Evolutionary conservation across 495 filamentous ascomycete species (phyloP).

Genomic region (Hypoxylon perforatum): DNA sequence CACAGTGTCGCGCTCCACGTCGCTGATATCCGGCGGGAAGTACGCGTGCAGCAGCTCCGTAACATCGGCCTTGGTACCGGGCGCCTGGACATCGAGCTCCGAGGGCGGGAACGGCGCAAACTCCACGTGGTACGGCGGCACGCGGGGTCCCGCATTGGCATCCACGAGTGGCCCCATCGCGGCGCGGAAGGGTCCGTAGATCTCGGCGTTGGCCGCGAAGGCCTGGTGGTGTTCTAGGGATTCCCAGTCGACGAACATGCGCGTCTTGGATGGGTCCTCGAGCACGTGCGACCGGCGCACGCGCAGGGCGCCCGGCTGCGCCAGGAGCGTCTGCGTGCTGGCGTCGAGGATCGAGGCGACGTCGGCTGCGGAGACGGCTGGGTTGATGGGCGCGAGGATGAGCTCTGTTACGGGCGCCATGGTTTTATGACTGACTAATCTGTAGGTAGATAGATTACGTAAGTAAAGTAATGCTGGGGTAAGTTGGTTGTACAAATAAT

Average conservation of each 20-base stretch:
- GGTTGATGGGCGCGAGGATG: conserved; percentile 18
- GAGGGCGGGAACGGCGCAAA: conserved; percentile 17
- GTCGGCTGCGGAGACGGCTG: conserved; percentile 5
- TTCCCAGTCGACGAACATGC: conserved; percentile 40
- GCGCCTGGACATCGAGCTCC: not conserved
- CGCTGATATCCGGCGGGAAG: conserved; percentile 31
- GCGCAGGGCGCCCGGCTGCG: conserved; percentile 30
- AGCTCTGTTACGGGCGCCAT: conserved; percentile 42
- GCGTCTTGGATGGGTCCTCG: conserved; percentile 16
- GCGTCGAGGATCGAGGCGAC: conserved; percentile 10
- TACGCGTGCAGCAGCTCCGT: conserved; percentile 29
- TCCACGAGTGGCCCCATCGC: conserved; percentile 12
- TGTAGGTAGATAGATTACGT: not conserved
- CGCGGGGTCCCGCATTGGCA: not conserved
- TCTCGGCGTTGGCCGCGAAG: conserved; percentile 20
- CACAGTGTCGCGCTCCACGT: not conserved
- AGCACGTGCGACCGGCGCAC: conserved; percentile 22
- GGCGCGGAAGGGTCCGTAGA: conserved; percentile 24
- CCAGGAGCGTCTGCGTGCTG: conserved; percentile 15
- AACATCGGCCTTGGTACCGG: not conserved
- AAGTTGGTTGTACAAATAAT: not conserved
- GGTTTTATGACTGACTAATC: not conserved
- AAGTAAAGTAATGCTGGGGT: too few species aligned
- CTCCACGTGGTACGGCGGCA: conserved; percentile 28
- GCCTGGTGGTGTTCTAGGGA: conserved; percentile 21